Base-by-base conservation (phyloP, 345 rosid genomes). In the Gossypium ekmanianum region DNA sequence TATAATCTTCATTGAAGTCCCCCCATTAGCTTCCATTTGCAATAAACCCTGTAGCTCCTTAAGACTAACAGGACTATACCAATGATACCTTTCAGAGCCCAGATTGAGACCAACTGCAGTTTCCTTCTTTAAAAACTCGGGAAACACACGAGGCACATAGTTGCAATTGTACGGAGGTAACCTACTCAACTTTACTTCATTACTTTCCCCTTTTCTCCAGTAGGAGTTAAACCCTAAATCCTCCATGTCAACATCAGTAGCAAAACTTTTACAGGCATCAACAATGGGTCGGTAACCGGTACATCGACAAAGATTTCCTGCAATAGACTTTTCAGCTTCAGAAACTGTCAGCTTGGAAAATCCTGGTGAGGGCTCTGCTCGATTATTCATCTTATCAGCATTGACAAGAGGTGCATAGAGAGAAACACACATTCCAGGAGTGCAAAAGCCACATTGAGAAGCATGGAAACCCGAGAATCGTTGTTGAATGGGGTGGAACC, bases 361-460 rank as follows among this genome's bases (percentile, higher is more conserved):
- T 57, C 95, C 94, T 20, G 50, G 81, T 2, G 74, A 34, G 45
- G 92, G 87, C 2, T 82, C 79, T 4, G 82, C 86, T 34, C 85
- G 71, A 26, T 71, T 51, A 10, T 85, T 56, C 76, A 85, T 84
- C 74, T 88, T 85, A 44, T 88, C 80, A 48, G 94, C 92, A 47
- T 91, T 88, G 14, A 88, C 78, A 14, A 92, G 94, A 58, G 98
- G 90, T 3, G 91, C 81, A 27, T 77, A 91, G n/a, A 92, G 82
- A 6, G 98, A 92, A 71, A 94, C 77, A 43, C 97, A 94, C 88
- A 94, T 89, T 73, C 98, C 98, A 0, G 98, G 97, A 24, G 94
- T 94, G 74, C 98, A 94, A 78, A 89, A 94, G 41, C 98, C 97
- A 41, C 98, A 94, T 55, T 94, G 97, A 70, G 97, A 89, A 74